Conservation (phyloP, 2,329 filamentous ascomycete species). For the Pseudogymnoascus sp. region DNA sequence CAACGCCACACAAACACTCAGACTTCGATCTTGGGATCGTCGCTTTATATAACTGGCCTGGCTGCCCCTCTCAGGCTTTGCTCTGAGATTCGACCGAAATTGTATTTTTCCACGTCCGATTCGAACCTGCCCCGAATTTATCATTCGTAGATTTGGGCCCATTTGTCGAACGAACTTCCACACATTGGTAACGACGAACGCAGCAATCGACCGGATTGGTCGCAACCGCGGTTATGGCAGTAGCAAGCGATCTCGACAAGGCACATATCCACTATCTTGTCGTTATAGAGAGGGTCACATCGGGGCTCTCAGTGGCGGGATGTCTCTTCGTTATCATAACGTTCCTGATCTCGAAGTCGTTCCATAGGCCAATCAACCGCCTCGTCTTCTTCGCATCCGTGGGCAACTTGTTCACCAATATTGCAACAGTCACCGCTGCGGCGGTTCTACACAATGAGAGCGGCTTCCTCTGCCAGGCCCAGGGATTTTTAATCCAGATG, state of each 20-base stretch:
- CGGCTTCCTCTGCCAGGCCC: slow-evolving; percentile 51
- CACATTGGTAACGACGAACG: background rate
- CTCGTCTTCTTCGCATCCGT: slow-evolving; percentile 78
- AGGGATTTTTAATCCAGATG: slow-evolving; percentile 78
- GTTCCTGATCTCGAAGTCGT: slow-evolving; percentile 56
- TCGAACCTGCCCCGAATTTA: background rate
- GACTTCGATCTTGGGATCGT: background rate
- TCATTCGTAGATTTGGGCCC: background rate
- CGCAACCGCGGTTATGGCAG: background rate
- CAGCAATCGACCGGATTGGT: background rate
- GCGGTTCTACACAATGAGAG: slow-evolving; percentile 41
- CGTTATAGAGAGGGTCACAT: slow-evolving; percentile 59
- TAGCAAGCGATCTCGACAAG: background rate
- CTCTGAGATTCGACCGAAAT: background rate
- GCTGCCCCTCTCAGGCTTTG: background rate
- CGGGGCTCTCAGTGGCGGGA: slow-evolving; percentile 62
- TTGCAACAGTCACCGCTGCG: slow-evolving; percentile 65
- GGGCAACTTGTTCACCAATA: slow-evolving; percentile 71
- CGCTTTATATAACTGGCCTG: background rate
- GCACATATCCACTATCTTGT: slow-evolving; percentile 46
- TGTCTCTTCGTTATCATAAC: slow-evolving; percentile 65
- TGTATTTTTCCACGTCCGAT: background rate
- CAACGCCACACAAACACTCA: background rate
- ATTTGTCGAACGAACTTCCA: background rate
- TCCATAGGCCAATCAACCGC: slow-evolving; percentile 81